Conservation (phyloP, 2,329 filamentous ascomycete genomes). For the Monosporascus sp. region DNA sequence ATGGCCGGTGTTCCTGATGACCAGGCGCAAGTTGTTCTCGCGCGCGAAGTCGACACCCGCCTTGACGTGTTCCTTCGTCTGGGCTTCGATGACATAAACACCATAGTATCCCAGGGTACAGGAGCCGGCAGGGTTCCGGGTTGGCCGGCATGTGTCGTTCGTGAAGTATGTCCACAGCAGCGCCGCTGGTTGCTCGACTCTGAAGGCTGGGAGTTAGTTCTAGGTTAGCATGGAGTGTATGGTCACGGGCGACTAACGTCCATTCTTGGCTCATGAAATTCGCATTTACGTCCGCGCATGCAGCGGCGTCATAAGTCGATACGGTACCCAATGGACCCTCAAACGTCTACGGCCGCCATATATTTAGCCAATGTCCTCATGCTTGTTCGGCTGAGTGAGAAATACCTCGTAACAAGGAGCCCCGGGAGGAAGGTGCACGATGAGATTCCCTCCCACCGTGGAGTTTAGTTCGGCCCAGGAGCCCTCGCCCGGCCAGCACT, state of each 20-base stretch:
- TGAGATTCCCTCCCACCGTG: constrained; percentile 30
- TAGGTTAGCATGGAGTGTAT: neutral
- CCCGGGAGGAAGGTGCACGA: constrained; percentile 23
- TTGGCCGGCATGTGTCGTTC: constrained; percentile 35
- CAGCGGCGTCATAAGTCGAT: constrained; percentile 29
- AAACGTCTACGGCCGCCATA: constrained; percentile 19
- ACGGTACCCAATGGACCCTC: constrained; percentile 30
- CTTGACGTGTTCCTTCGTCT: constrained; percentile 22
- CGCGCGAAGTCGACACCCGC: constrained; percentile 34
- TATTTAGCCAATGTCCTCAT: constrained; percentile 1
- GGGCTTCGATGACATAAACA: constrained; percentile 28
- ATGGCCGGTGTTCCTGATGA: constrained; percentile 53
- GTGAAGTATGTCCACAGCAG: constrained; percentile 37
- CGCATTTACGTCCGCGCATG: constrained; percentile 25
- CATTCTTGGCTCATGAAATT: constrained; percentile 30
- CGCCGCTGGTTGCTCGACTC: constrained; percentile 23
- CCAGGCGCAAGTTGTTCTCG: constrained; percentile 43
- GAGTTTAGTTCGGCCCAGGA: constrained; percentile 27
- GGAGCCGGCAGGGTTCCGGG: constrained; percentile 23
- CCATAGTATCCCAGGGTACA: constrained; percentile 36
- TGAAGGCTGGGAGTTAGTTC: constrained; percentile 6
- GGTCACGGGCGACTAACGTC: constrained; percentile 26
- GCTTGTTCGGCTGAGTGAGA: neutral
- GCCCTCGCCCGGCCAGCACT: constrained; percentile 24
- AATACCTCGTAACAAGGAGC: constrained; percentile 29